Evolutionary conservation across 768 basidiomycete genomes (phyloP).

Genomic region (Rhodotorula babjevae): DNA sequence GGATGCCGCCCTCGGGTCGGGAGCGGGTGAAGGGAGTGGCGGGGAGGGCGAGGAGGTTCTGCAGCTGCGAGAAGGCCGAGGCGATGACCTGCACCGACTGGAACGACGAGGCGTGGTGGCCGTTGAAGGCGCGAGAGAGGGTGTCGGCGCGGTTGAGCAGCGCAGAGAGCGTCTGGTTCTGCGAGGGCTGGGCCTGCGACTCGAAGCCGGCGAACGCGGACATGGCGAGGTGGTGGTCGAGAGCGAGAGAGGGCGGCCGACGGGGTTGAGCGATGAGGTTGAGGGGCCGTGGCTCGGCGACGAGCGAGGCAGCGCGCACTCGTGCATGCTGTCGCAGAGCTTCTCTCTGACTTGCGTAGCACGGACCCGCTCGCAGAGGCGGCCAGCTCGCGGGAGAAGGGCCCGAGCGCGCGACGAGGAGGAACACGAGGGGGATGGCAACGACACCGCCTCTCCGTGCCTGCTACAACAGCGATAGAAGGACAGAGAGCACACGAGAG

Average conservation of each 20-base stretch:
- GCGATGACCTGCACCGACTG: constrained; percentile 18
- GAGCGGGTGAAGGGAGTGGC: constrained; percentile 22
- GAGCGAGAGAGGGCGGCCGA: background rate
- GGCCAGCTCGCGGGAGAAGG: too few relatives aligned
- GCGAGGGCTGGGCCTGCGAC: background rate
- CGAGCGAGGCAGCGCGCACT: too few relatives aligned
- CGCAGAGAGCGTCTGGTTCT: constrained; percentile 8
- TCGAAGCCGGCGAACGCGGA: background rate
- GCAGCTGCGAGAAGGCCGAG: constrained; percentile 23
- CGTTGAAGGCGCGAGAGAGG: constrained; percentile 29
- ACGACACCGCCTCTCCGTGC: too few relatives aligned
- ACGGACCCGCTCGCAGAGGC: too few relatives aligned
- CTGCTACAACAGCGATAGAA: background rate
- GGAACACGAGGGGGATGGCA: too few relatives aligned
- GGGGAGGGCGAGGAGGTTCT: constrained; percentile 31
- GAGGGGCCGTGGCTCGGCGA: background rate
- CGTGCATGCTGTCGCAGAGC: too few relatives aligned
- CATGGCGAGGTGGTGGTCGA: background rate
- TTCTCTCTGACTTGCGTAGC: too few relatives aligned
- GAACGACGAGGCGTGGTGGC: constrained; percentile 28
- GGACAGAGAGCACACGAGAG: background rate
- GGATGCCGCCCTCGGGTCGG: constrained; percentile 33
- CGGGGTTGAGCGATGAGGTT: background rate
- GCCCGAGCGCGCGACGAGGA: too few relatives aligned
- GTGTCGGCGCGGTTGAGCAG: constrained; percentile 34